phyloP scores from a whole-genome alignment of 192 early-diverging fungal species.

The Spinellus fusiger region DNA sequence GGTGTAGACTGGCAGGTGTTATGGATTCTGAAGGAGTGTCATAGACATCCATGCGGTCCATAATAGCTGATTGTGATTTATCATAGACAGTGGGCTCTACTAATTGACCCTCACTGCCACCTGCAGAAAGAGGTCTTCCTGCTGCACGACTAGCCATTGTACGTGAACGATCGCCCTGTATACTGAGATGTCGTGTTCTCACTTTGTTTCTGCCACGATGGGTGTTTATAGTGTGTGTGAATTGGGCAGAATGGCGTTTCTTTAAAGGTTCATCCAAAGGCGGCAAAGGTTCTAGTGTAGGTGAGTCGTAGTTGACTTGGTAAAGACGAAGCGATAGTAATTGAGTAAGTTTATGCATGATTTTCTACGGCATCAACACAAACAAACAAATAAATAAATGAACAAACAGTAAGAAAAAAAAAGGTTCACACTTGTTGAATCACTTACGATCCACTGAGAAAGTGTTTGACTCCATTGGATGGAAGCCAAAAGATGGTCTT shows the following conservation, averaged over 20 bases:
- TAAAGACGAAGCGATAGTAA: slow-evolving; percentile 51
- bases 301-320: slow-evolving; percentile 53
- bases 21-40: not conserved
- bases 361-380: slow-evolving; percentile 40
- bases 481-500: slow-evolving; percentile 39
- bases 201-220: slow-evolving; percentile 9
- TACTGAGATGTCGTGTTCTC: slow-evolving; percentile 29
- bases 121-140: slow-evolving; percentile 18
- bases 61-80: not conserved
- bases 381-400: not conserved
- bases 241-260: slow-evolving; percentile 19
- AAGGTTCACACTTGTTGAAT: not conserved
- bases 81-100: not conserved
- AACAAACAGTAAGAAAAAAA: not conserved
- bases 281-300: not conserved
- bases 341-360: slow-evolving; percentile 55
- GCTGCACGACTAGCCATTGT: slow-evolving; percentile 4
- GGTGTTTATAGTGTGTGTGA: not conserved
- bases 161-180: slow-evolving; percentile 21
- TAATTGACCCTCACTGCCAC: slow-evolving; percentile 19
- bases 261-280: not conserved
- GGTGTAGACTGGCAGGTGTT: not conserved
- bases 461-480: slow-evolving; percentile 53
- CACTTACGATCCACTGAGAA: slow-evolving; percentile 63
- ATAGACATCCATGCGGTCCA: not conserved